These are phyloP conservation scores for Populus deltoides DNA, from an alignment of 345 rosid species.

Conservation along the genomic window DNA sequence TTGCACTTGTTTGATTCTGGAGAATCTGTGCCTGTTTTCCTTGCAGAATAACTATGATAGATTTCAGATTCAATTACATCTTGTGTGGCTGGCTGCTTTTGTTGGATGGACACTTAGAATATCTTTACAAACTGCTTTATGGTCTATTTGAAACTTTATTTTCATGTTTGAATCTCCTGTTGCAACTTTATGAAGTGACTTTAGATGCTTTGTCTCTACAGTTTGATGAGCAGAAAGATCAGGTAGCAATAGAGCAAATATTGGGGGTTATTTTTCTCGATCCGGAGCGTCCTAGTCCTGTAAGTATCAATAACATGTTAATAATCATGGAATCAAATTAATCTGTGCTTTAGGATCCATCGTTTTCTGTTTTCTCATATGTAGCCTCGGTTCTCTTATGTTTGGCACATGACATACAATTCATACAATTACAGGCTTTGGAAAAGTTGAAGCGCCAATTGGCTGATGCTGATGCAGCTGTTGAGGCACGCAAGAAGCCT, in stretches of 20 bases:
- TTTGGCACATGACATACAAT: neutral
- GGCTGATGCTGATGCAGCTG: slow-evolving; percentile 85
- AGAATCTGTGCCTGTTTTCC: neutral
- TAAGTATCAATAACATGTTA: slow-evolving; percentile 32
- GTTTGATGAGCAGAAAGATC: slow-evolving; percentile 96
- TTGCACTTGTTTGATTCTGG: neutral
- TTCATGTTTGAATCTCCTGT: neutral
- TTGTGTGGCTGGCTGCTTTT: slow-evolving; percentile 4
- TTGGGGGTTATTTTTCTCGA: slow-evolving; percentile 80
- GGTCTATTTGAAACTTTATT: neutral
- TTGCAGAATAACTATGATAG: neutral
- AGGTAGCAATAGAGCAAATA: slow-evolving; percentile 68
- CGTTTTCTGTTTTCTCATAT: neutral
- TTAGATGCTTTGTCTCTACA: slow-evolving; percentile 26
- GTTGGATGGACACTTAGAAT: neutral
- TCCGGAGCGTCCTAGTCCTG: slow-evolving; percentile 72
- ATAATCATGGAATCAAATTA: neutral
- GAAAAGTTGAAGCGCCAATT: slow-evolving; percentile 87
- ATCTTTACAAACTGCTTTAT: neutral
- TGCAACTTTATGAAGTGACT: neutral
- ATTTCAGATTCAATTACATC: neutral
- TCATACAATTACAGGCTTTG: slow-evolving; percentile 34
- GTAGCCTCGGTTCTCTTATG: neutral
- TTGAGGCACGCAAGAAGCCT: slow-evolving; percentile 79
- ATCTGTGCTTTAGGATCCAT: neutral